Evolutionary conservation across 768 basidiomycete genomes (phyloP).

Genomic region (Rhizopogon salebrosus): DNA sequence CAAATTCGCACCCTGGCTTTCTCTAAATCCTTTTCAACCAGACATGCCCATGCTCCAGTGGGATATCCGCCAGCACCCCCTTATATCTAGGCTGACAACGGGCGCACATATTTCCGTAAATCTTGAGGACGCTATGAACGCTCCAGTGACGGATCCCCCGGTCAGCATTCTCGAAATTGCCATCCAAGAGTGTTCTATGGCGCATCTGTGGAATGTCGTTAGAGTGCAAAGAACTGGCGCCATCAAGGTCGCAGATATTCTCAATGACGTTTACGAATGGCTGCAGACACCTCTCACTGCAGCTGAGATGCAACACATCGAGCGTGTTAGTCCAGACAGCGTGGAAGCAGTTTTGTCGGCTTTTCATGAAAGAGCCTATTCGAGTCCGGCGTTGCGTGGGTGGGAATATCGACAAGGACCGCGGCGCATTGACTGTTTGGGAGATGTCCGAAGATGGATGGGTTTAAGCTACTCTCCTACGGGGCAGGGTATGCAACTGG

Average conservation of each 20-base stretch:
- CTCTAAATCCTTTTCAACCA: slow-evolving; percentile 27
- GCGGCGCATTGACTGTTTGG: slow-evolving; percentile 47
- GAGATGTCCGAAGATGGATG: slow-evolving; percentile 17
- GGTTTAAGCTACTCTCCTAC: background rate
- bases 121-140: slow-evolving; percentile 18
- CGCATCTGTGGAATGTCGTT: slow-evolving; percentile 29
- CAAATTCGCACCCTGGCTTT: slow-evolving; percentile 21
- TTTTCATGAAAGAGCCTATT: slow-evolving; percentile 31
- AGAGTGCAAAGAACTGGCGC: slow-evolving; percentile 26
- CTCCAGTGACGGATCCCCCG: slow-evolving; percentile 17
- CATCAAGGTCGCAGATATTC: slow-evolving; percentile 41
- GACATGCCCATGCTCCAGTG: slow-evolving; percentile 27
- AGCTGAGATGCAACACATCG: slow-evolving; percentile 21
- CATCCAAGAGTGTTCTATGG: slow-evolving; percentile 18
- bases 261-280: slow-evolving; percentile 45
- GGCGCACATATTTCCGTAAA: slow-evolving; percentile 20
- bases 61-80: slow-evolving; percentile 32
- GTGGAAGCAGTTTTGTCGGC: slow-evolving; percentile 19
- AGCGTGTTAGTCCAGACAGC: slow-evolving; percentile 11
- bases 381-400: slow-evolving; percentile 33
- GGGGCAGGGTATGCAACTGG: background rate
- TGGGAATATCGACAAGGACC: slow-evolving; percentile 37
- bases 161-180: slow-evolving; percentile 18
- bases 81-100: slow-evolving; percentile 26
- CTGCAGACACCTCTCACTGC: slow-evolving; percentile 39